These are phyloP conservation scores for Halophytophthora polymorphica DNA, from an alignment of 352 stramenopile genomes.

Conservation along the genomic window DNA sequence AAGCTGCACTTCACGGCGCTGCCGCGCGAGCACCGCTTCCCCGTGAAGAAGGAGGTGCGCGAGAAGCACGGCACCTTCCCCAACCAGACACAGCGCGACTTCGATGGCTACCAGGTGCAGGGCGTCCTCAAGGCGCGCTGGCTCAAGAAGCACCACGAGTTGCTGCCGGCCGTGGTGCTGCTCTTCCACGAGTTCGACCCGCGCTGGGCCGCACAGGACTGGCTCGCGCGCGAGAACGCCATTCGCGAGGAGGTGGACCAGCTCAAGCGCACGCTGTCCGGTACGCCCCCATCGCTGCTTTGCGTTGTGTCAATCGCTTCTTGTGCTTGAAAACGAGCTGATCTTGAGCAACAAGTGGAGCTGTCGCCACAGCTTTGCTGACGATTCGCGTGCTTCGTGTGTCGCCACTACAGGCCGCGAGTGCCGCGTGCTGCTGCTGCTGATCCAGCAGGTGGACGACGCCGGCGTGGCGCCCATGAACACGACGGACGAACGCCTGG, in stretches of 20 bases:
- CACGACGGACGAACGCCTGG: conserved; percentile 71
- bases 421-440: conserved; percentile 71
- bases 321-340: background rate
- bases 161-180: conserved; percentile 73
- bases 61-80: conserved; percentile 85
- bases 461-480: conserved; percentile 51
- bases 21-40: conserved; percentile 74
- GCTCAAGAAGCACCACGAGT: conserved; percentile 87
- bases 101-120: conserved; percentile 65
- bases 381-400: background rate
- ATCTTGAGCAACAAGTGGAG: too few relatives aligned
- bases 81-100: conserved; percentile 81
- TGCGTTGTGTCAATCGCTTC: too few relatives aligned
- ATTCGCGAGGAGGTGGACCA: conserved; percentile 79
- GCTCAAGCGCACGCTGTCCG: conserved; percentile 53
- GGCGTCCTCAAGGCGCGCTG: conserved; percentile 78
- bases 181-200: conserved; percentile 86
- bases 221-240: conserved; percentile 58
- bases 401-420: conserved; percentile 37
- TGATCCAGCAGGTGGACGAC: conserved; percentile 82
- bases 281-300: conserved; percentile 8
- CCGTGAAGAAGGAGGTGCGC: conserved; percentile 77
- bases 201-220: conserved; percentile 65
- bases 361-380: background rate
- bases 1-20: conserved; percentile 76